Evolutionary conservation across 2,329 filamentous ascomycete species (phyloP).

Genomic region (Fonsecaea pedrosoi): DNA sequence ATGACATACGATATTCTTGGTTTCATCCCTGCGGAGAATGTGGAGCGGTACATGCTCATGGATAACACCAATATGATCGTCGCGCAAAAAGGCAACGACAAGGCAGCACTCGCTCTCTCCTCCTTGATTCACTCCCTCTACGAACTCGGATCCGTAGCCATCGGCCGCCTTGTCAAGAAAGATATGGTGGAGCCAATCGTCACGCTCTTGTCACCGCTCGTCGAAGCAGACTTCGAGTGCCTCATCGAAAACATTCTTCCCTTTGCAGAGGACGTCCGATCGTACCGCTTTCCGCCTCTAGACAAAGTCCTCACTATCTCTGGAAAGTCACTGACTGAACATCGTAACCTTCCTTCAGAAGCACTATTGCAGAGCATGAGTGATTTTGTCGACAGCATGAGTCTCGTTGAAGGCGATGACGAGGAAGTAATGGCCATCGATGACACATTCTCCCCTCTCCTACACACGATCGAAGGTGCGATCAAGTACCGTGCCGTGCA

Average conservation of each 20-base stretch:
- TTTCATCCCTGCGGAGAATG: constrained; percentile 76
- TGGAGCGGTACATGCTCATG: constrained; percentile 83
- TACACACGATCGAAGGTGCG: constrained; percentile 89
- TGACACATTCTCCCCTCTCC: constrained; percentile 79
- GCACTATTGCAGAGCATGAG: constrained; percentile 82
- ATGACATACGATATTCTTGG: constrained; percentile 82
- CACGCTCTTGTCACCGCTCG: constrained; percentile 77
- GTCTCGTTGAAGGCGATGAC: constrained; percentile 71
- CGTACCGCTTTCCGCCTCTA: constrained; percentile 89
- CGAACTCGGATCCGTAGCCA: constrained; percentile 82
- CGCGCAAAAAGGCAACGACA: constrained; percentile 77
- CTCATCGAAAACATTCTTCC: constrained; percentile 89
- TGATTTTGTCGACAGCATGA: constrained; percentile 92
- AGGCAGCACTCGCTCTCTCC: constrained; percentile 82
- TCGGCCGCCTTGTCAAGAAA: constrained; percentile 85
- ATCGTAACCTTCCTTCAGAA: constrained; percentile 79
- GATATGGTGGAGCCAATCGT: constrained; percentile 79
- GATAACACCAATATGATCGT: constrained; percentile 80
- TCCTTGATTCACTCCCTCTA: constrained; percentile 87
- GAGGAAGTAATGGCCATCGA: constrained; percentile 81
- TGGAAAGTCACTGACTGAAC: constrained; percentile 78
- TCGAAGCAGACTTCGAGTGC: constrained; percentile 81
- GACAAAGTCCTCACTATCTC: constrained; percentile 88
- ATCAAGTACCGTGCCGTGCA: constrained; percentile 82
- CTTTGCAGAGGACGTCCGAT: constrained; percentile 88